phyloP scores from a whole-genome alignment of 352 stramenopile species.

The Phytophthora megakarya region DNA sequence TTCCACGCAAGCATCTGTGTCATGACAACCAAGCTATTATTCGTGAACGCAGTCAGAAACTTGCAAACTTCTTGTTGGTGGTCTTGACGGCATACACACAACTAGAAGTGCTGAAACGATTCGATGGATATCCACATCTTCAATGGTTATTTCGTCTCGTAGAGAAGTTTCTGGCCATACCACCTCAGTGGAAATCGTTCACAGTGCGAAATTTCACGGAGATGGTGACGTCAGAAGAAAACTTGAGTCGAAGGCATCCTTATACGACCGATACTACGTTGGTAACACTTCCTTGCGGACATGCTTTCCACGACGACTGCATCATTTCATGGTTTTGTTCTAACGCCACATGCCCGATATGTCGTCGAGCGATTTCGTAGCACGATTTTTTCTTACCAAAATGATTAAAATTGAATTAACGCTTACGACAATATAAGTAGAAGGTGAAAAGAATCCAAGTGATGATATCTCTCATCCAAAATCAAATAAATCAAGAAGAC shows the following conservation, averaged over 20 bases:
- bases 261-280: too few relatives aligned
- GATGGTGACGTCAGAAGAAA: not conserved
- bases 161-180: not conserved
- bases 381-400: too few relatives aligned
- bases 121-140: not conserved
- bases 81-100: not conserved
- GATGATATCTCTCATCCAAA: too few relatives aligned
- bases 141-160: not conserved
- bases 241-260: too few relatives aligned
- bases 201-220: not conserved
- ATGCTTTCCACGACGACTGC: conserved; percentile 6
- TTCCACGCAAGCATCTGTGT: not conserved
- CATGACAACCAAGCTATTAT: not conserved
- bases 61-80: not conserved
- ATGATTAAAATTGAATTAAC: too few relatives aligned
- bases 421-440: too few relatives aligned
- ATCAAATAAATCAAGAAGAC: too few relatives aligned
- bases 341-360: not conserved
- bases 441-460: too few relatives aligned
- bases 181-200: not conserved
- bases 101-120: not conserved
- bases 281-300: not conserved
- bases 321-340: not conserved
- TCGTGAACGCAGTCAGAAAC: not conserved
- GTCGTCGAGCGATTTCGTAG: not conserved